Percentiles rank a stretch among this genome's conserved stretches.
Conservation (phyloP, 805 yeast species). For the Hanseniaspora mollemarum region DNA sequence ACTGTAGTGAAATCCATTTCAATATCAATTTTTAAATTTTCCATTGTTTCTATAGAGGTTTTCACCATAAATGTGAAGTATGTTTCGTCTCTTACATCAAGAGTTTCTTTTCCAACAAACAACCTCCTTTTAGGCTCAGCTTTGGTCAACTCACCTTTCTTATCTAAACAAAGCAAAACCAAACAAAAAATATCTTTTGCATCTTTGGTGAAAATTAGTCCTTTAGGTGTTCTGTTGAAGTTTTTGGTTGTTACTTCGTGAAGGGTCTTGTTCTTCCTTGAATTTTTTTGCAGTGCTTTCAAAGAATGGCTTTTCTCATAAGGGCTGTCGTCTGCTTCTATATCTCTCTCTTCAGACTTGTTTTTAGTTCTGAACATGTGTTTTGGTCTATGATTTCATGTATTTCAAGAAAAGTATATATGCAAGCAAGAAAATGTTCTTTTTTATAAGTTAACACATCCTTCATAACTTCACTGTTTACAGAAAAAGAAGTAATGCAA, state of each 20-base stretch:
- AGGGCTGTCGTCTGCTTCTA: too few relatives aligned
- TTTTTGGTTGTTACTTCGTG: constrained; percentile 37
- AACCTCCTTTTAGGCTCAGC: constrained; percentile 17
- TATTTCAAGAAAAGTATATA: too few relatives aligned
- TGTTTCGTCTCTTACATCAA: constrained; percentile 18
- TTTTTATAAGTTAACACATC: too few relatives aligned
- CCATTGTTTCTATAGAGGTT: constrained; percentile 45
- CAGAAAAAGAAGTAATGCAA: too few relatives aligned
- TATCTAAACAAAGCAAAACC: constrained; percentile 35
- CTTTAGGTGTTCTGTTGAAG: constrained; percentile 42
- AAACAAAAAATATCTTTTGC: constrained; percentile 50
- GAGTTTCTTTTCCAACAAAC: constrained; percentile 23
- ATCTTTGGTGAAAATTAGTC: constrained; percentile 45
- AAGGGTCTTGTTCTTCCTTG: constrained; percentile 20
- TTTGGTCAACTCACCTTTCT: constrained; percentile 27
- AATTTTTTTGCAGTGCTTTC: not conserved
- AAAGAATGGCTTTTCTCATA: too few relatives aligned
- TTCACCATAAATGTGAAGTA: constrained; percentile 45
- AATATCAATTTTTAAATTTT: constrained; percentile 37
- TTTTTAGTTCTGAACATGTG: not conserved
- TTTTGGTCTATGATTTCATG: too few relatives aligned
- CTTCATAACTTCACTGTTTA: too few relatives aligned
- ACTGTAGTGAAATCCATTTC: constrained; percentile 42
- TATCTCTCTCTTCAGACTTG: not conserved
- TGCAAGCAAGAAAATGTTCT: too few relatives aligned